Percentiles rank a stretch among this genome's conserved stretches.
Evolutionary conservation across 768 basidiomycete species (phyloP).

Genomic region (Mycena vulgaris): DNA sequence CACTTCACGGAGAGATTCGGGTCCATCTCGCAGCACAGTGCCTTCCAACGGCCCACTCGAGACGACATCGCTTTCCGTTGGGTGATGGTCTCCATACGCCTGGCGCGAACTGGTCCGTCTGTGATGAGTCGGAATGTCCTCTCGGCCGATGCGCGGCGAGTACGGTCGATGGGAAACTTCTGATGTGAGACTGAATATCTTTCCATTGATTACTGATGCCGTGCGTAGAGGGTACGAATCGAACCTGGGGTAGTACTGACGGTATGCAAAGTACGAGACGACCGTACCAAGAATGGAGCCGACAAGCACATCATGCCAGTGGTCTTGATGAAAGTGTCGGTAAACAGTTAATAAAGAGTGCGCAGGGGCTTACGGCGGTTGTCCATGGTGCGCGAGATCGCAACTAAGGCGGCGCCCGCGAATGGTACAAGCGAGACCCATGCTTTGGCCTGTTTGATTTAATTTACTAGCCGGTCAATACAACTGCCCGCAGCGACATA

Average conservation of each 20-base stretch:
- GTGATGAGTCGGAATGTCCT: slow-evolving; percentile 60
- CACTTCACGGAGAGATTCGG: slow-evolving; percentile 41
- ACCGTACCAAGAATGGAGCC: slow-evolving; percentile 83
- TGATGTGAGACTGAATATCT: slow-evolving; percentile 75
- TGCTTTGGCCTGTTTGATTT: slow-evolving; percentile 70
- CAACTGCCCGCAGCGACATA: slow-evolving; percentile 48
- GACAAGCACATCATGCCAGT: slow-evolving; percentile 92
- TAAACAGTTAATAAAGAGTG: slow-evolving; percentile 9
- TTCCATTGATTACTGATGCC: no score
- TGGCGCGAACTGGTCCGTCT: slow-evolving; percentile 26
- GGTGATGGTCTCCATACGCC: slow-evolving; percentile 28
- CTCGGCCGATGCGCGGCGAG: slow-evolving; percentile 73
- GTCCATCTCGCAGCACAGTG: slow-evolving; percentile 51
- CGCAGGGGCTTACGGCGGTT: slow-evolving; percentile 76
- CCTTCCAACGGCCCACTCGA: slow-evolving; percentile 44
- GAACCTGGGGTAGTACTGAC: slow-evolving; percentile 80
- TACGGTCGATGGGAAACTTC: slow-evolving; percentile 79
- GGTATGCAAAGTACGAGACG: slow-evolving; percentile 83
- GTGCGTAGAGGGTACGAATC: no score
- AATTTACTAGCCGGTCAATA: slow-evolving; percentile 37
- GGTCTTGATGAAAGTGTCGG: slow-evolving; percentile 69
- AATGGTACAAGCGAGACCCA: slow-evolving; percentile 90
- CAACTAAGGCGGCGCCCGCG: slow-evolving; percentile 82
- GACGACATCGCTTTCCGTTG: slow-evolving; percentile 23
- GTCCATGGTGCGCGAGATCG: slow-evolving; percentile 93